phyloP scores from a whole-genome alignment of 768 basidiomycete genomes.

The Kwoniella heveanensis region DNA sequence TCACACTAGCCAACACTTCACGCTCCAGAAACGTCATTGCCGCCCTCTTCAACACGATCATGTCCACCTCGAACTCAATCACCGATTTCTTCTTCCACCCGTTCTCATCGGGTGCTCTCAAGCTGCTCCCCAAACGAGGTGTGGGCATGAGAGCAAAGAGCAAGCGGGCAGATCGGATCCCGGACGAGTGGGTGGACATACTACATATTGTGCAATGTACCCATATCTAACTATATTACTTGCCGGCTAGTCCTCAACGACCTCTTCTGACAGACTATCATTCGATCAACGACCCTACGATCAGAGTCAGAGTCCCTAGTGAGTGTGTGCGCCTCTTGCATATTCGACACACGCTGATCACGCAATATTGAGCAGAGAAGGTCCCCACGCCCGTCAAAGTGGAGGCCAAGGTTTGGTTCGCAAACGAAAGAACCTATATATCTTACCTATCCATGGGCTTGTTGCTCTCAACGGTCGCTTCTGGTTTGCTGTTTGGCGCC shows the following conservation, averaged over 20 bases:
- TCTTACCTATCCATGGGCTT: slow-evolving; percentile 86
- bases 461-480: slow-evolving; percentile 77
- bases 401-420: slow-evolving; percentile 96
- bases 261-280: slow-evolving; percentile 47
- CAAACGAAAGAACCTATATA: slow-evolving; percentile 86
- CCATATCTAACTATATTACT: too few relatives aligned
- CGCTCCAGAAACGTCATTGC: background rate
- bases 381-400: slow-evolving; percentile 65
- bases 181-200: slow-evolving; percentile 43
- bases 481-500: slow-evolving; percentile 81
- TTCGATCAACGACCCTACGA: slow-evolving; percentile 43
- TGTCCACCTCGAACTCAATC: slow-evolving; percentile 19
- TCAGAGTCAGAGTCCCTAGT: slow-evolving; percentile 48
- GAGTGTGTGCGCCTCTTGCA: slow-evolving; percentile 7
- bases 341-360: slow-evolving; percentile 5
- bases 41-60: background rate
- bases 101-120: slow-evolving; percentile 48
- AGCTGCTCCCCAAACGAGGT: slow-evolving; percentile 36
- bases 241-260: slow-evolving; percentile 13
- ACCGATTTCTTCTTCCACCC: slow-evolving; percentile 42
- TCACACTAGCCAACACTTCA: background rate
- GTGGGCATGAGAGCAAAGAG: slow-evolving; percentile 41
- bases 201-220: too few relatives aligned
- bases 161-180: slow-evolving; percentile 54
- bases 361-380: slow-evolving; percentile 38